Evolutionary conservation across 1,139 yeast species (phyloP).

Genomic region (Geotrichum fermentans): DNA sequence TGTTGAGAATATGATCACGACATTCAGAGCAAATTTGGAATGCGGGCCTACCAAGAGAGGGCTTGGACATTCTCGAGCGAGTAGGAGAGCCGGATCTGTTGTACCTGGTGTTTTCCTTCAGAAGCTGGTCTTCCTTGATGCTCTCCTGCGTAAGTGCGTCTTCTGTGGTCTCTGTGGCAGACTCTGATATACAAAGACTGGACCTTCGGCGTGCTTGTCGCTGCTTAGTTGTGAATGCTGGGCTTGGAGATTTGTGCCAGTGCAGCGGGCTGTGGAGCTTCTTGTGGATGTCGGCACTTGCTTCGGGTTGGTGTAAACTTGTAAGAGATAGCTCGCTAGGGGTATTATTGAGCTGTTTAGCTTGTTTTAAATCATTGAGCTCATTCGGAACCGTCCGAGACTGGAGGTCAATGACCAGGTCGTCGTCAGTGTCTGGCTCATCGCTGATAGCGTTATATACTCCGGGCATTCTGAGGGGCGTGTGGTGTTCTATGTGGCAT

Average conservation of each 20-base stretch:
- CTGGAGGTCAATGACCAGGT: too few relatives aligned
- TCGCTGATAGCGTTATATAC: not conserved
- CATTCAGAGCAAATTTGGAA: conserved; percentile 1
- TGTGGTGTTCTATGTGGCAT: too few relatives aligned
- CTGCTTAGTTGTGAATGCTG: conserved; percentile 5
- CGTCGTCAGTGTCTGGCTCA: not conserved
- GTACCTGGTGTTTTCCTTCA: not conserved
- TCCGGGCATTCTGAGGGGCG: too few relatives aligned
- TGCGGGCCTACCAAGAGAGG: not conserved
- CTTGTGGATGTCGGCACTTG: too few relatives aligned
- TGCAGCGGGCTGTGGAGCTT: not conserved
- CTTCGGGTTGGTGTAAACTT: too few relatives aligned
- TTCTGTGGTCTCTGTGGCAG: conserved; percentile 8
- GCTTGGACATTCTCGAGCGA: not conserved
- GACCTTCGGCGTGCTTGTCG: conserved; percentile 21
- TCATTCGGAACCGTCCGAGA: too few relatives aligned
- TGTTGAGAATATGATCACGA: not conserved
- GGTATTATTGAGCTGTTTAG: too few relatives aligned
- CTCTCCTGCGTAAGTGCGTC: too few relatives aligned
- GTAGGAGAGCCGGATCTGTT: conserved; percentile 1
- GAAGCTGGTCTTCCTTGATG: not conserved
- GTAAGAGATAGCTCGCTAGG: too few relatives aligned
- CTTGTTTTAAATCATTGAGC: too few relatives aligned
- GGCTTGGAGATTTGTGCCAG: conserved; percentile 6
- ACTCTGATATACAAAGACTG: conserved; percentile 22